These are phyloP conservation scores for Anaeramoeba flamelloides DNA, from an alignment of 78 protist genomes.

Conservation along the genomic window DNA sequence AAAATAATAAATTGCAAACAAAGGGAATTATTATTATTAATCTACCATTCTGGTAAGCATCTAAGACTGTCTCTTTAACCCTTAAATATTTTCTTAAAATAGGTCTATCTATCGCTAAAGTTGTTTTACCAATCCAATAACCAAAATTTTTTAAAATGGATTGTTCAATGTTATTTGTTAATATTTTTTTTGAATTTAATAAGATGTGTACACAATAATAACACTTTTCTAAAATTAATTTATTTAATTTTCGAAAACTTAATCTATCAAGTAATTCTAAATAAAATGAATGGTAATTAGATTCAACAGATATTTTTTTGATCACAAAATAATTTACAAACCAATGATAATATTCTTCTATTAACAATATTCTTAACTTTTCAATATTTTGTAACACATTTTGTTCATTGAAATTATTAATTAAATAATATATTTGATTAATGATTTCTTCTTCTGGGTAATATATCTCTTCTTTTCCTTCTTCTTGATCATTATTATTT, in stretches of 20 bases:
- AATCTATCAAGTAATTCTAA: constrained; percentile 35
- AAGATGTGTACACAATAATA: not conserved
- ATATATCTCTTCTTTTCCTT: too few species aligned
- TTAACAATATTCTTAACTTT: too few species aligned
- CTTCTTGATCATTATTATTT: too few species aligned
- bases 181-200: too few species aligned
- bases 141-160: constrained; percentile 82
- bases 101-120: constrained; percentile 77
- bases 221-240: constrained; percentile 2
- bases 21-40: constrained; percentile 78
- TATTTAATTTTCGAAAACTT: constrained; percentile 7
- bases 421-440: not conserved
- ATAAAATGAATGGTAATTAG: constrained; percentile 70
- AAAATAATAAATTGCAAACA: constrained; percentile 65
- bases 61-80: constrained; percentile 62
- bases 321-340: constrained; percentile 70
- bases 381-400: too few species aligned
- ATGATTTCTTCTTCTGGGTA: constrained; percentile 24
- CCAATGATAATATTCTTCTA: too few species aligned
- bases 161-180: too few species aligned
- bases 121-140: constrained; percentile 78
- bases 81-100: constrained; percentile 61
- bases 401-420: too few species aligned
- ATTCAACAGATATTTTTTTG: constrained; percentile 66
- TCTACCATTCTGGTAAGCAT: constrained; percentile 48